A percentile compares a stretch with the other conserved stretches of the same genome.
Conservation (phyloP, 78 protist genomes). For the Dictyostelium intermedium region DNA sequence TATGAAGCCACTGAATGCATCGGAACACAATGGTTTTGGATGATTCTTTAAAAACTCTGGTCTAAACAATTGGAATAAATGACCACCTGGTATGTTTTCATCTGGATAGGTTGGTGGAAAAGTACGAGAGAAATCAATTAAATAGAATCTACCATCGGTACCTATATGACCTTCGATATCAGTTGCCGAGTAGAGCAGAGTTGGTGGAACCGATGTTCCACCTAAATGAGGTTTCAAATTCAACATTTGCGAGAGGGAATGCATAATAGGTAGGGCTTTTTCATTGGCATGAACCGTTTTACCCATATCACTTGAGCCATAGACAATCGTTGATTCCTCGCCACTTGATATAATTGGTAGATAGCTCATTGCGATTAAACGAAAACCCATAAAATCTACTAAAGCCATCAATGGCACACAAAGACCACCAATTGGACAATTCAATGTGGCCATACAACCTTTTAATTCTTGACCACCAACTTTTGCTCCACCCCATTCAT, state of each 20-base stretch:
- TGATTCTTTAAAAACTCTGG: constrained; percentile 81
- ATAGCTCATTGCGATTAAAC: constrained; percentile 81
- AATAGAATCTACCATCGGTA: constrained; percentile 77
- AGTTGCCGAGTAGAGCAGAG: constrained; percentile 35
- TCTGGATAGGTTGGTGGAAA: constrained; percentile 84
- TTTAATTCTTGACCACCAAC: constrained; percentile 86
- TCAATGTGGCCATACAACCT: constrained; percentile 78
- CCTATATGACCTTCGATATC: constrained; percentile 85
- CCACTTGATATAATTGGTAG: constrained; percentile 61
- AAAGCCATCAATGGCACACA: constrained; percentile 83
- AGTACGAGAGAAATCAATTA: constrained; percentile 81
- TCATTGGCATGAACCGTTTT: constrained; percentile 65
- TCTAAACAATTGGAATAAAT: constrained; percentile 81
- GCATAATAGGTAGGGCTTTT: constrained; percentile 44
- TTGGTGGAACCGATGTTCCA: constrained; percentile 52
- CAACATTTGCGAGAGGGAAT: constrained; percentile 28
- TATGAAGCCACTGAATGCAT: constrained; percentile 77
- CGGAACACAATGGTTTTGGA: constrained; percentile 78
- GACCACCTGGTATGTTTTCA: constrained; percentile 54
- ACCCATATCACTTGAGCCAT: constrained; percentile 79
- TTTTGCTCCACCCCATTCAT: constrained; percentile 81
- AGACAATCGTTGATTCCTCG: constrained; percentile 47
- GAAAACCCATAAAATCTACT: constrained; percentile 84
- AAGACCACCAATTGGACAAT: constrained; percentile 72
- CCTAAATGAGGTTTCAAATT: constrained; percentile 73